Conservation (phyloP, 139 green algal species). For the Auxenochlorella pyrenoidosa region DNA sequence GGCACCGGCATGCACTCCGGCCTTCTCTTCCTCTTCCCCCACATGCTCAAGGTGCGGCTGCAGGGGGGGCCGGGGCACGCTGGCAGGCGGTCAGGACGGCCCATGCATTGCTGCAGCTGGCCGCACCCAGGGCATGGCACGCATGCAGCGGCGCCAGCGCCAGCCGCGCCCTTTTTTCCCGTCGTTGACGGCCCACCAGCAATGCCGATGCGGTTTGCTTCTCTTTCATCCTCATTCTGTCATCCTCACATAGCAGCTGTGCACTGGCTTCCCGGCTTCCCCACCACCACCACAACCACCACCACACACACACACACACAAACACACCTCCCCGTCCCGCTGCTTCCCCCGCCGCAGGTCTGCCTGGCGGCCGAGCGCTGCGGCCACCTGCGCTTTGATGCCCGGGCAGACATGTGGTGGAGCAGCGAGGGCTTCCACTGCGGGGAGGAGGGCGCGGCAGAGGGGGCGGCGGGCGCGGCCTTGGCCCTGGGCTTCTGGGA, state of each 20-base stretch:
- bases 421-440: conserved; percentile 79
- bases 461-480: background rate
- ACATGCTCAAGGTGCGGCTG: conserved; percentile 91
- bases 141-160: too few relatives aligned
- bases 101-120: background rate
- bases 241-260: too few relatives aligned
- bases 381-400: conserved; percentile 80
- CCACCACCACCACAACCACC: too few relatives aligned
- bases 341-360: conserved; percentile 56
- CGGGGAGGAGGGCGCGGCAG: conserved; percentile 32
- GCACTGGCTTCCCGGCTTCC: too few relatives aligned
- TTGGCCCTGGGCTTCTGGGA: conserved; percentile 56
- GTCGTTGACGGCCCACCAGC: too few relatives aligned
- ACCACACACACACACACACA: background rate
- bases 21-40: conserved; percentile 93
- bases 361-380: conserved; percentile 89
- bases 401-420: conserved; percentile 83
- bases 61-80: background rate
- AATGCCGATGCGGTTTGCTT: too few relatives aligned
- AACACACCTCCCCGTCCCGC: too few relatives aligned
- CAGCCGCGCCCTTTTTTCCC: too few relatives aligned
- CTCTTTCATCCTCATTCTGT: too few relatives aligned
- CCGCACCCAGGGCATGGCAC: too few relatives aligned
- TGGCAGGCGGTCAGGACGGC: background rate
- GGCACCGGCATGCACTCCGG: conserved; percentile 95